Percentiles rank a stretch among this genome's conserved stretches.
Conservation (phyloP, 345 rosid genomes). For the Erodium maritimum region DNA sequence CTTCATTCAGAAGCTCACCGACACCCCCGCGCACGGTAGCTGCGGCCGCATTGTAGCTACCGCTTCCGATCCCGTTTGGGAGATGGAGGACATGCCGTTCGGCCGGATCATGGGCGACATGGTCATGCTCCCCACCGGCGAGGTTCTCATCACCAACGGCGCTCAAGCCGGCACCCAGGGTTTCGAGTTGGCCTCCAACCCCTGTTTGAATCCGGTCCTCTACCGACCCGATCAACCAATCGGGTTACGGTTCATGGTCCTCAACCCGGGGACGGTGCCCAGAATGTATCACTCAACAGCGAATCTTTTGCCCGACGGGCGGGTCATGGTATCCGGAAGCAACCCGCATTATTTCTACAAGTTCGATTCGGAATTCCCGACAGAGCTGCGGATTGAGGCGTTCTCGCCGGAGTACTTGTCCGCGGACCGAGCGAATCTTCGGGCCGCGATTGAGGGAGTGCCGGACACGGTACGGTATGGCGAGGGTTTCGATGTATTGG, state of each 20-base stretch:
- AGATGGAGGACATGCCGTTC: conserved; percentile 76
- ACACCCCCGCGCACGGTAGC: conserved; percentile 44
- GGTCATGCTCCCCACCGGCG: conserved; percentile 81
- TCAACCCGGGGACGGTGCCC: conserved; percentile 71
- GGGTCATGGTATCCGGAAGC: conserved; percentile 71
- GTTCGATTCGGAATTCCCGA: conserved; percentile 47
- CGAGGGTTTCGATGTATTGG: conserved; percentile 30
- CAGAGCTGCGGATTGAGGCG: conserved; percentile 72
- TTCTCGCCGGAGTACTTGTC: conserved; percentile 84
- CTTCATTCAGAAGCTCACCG: conserved; percentile 34
- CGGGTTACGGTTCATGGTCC: conserved; percentile 53
- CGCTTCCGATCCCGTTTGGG: conserved; percentile 38
- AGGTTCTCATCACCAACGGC: conserved; percentile 63
- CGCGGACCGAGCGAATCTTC: conserved; percentile 57
- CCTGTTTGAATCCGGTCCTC: conserved; percentile 47
- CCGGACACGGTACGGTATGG: conserved; percentile 43
- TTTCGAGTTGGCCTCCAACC: conserved; percentile 52
- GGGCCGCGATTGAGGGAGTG: conserved; percentile 47
- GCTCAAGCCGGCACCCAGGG: conserved; percentile 76
- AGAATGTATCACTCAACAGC: conserved; percentile 92
- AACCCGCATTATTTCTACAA: conserved; percentile 75
- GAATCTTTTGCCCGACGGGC: conserved; percentile 72
- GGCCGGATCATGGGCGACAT: conserved; percentile 91
- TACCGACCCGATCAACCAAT: conserved; percentile 54
- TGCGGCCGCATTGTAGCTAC: conserved; percentile 59